Conservation (phyloP, 441 rosid genomes). For the Jatropha multifida region DNA sequence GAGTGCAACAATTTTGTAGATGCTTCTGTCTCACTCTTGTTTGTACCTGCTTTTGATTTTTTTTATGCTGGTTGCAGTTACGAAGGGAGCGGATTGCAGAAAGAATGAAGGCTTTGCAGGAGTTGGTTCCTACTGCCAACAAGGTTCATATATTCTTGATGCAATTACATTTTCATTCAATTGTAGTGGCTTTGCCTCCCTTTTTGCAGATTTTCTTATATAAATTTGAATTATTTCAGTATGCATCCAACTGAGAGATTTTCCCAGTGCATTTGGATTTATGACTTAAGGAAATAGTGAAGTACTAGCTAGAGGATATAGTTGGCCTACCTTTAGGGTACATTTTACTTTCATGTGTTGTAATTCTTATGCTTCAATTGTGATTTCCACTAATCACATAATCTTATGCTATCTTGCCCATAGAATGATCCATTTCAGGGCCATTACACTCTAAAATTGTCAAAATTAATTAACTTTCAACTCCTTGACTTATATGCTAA, state of each 20-base stretch:
- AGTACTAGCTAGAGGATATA: background rate
- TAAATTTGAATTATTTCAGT: background rate
- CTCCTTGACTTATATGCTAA: background rate
- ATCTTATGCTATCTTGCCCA: background rate
- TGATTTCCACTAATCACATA: background rate
- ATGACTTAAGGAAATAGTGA: background rate
- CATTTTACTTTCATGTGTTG: background rate
- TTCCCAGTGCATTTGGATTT: background rate
- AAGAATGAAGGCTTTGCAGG: conserved; percentile 93
- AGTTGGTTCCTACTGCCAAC: conserved; percentile 93
- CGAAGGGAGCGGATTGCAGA: conserved; percentile 97
- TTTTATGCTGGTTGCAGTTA: conserved; percentile 42
- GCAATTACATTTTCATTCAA: background rate
- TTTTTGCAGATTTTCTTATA: background rate
- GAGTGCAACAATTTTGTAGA: background rate
- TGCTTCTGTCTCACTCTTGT: background rate
- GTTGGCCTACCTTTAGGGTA: conserved; percentile 5
- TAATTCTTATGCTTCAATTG: background rate
- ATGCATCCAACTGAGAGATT: background rate
- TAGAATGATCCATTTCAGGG: background rate
- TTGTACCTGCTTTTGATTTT: background rate
- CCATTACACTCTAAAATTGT: background rate
- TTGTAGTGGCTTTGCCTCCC: background rate
- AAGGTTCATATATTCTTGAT: conserved; percentile 49
- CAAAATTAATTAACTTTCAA: background rate